Conservation (phyloP, 2,329 filamentous ascomycete genomes). For the Penicillium paneum region DNA sequence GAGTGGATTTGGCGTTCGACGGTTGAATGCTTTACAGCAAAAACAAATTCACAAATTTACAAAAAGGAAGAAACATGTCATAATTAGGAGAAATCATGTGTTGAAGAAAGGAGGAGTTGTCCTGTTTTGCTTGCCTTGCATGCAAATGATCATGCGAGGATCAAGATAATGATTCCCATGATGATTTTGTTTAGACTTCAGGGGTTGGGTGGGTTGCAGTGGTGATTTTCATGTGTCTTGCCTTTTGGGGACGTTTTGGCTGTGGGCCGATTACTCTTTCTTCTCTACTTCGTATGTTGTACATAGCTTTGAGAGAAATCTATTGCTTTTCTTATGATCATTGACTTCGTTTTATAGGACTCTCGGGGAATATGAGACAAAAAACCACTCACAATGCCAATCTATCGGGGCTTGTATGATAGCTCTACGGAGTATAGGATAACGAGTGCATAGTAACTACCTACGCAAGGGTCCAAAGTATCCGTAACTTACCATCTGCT, state of each 20-base stretch:
- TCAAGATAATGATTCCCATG: conserved; percentile 5
- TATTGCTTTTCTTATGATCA: conserved; percentile 4
- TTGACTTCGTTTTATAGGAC: not conserved
- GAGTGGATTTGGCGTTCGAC: not conserved
- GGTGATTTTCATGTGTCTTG: not conserved
- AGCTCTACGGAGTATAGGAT: too few relatives aligned
- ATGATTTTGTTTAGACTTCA: conserved; percentile 9
- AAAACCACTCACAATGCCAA: not conserved
- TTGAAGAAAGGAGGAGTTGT: conserved; percentile 1
- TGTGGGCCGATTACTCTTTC: not conserved
- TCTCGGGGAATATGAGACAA: not conserved
- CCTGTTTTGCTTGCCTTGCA: not conserved
- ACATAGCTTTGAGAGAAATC: conserved; percentile 11
- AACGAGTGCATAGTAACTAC: too few relatives aligned
- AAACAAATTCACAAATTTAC: not conserved
- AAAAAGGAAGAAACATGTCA: not conserved
- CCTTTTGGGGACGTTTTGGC: not conserved
- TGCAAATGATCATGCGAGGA: not conserved
- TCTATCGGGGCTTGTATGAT: not conserved
- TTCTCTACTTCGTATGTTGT: conserved; percentile 3
- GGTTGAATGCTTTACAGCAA: not conserved
- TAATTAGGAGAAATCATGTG: not conserved
- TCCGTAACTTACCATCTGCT: not conserved
- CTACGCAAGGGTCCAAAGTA: not conserved
- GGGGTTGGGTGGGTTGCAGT: not conserved